Evolutionary conservation across 179 eudicot genomes (phyloP).

Genomic region (Camellia oleifera): DNA sequence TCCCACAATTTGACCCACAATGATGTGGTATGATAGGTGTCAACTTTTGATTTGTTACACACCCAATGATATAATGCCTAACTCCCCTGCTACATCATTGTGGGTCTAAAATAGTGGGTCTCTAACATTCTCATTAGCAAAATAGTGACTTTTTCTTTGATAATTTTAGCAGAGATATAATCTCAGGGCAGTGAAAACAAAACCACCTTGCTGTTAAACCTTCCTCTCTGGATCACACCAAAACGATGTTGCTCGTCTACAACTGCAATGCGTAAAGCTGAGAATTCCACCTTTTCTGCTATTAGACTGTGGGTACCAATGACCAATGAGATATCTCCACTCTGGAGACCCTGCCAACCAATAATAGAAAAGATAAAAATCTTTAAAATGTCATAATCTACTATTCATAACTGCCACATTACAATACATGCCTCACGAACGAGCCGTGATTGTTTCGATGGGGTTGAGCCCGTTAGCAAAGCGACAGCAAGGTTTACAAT

Average conservation of each 20-base stretch:
- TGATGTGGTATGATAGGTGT: no score
- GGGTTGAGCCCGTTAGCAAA: conserved; percentile 86
- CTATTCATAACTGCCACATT: not conserved
- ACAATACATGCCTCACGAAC: conserved; percentile 62
- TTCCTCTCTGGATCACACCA: conserved; percentile 97
- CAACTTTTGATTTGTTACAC: no score
- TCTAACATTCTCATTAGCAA: no score
- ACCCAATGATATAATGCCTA: no score
- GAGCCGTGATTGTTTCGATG: conserved; percentile 68
- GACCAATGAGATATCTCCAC: conserved; percentile 75
- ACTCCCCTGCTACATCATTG: no score
- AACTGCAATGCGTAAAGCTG: conserved; percentile 79
- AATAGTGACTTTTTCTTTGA: no score
- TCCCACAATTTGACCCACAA: no score
- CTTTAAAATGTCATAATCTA: not conserved
- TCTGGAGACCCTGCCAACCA: conserved; percentile 70
- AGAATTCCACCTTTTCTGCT: conserved; percentile 77
- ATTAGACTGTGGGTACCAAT: conserved; percentile 94
- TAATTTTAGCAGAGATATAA: not conserved
- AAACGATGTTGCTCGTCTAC: conserved; percentile 97
- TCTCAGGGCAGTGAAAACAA: not conserved
- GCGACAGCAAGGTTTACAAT: conserved; percentile 65
- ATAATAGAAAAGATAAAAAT: conserved; percentile 18
- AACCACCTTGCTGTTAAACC: conserved; percentile 88
- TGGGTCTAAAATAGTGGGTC: no score